Percentiles rank a stretch among this genome's conserved stretches.
Conservation (phyloP, 495 filamentous ascomycete genomes). For the Amorphotheca resinae region DNA sequence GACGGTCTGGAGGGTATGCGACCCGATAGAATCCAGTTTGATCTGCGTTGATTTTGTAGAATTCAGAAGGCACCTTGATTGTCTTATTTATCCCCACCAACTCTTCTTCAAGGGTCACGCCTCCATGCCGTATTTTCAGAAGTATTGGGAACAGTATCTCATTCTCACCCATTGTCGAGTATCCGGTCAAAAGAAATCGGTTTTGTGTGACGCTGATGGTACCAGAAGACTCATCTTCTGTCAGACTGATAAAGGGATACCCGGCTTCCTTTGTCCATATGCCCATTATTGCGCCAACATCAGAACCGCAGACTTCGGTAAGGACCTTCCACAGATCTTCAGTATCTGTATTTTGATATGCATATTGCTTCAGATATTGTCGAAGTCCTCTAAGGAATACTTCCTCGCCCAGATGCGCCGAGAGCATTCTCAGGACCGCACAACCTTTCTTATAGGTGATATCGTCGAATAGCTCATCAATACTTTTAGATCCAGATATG, state of each 20-base stretch:
- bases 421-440: conserved; percentile 94
- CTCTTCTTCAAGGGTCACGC: conserved; percentile 48
- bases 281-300: conserved; percentile 65
- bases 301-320: conserved; percentile 81
- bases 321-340: conserved; percentile 85
- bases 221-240: conserved; percentile 42
- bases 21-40: conserved; percentile 66
- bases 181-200: conserved; percentile 60
- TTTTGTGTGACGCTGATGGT: conserved; percentile 61
- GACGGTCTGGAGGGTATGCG: conserved; percentile 51
- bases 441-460: conserved; percentile 98
- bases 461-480: conserved; percentile 97
- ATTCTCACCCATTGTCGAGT: conserved; percentile 75
- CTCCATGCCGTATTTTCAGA: conserved; percentile 53
- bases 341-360: conserved; percentile 76
- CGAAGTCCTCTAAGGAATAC: conserved; percentile 87
- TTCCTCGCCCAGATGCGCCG: conserved; percentile 86
- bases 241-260: conserved; percentile 60
- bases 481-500: conserved; percentile 86
- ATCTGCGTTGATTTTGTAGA: conserved; percentile 71
- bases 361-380: conserved; percentile 87
- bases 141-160: conserved; percentile 65
- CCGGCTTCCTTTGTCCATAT: conserved; percentile 73
- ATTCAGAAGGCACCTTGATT: conserved; percentile 52
- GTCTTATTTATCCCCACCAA: conserved; percentile 61